Evolutionary conservation across 768 basidiomycete species (phyloP).

Genomic region (Boletus huronensis): DNA sequence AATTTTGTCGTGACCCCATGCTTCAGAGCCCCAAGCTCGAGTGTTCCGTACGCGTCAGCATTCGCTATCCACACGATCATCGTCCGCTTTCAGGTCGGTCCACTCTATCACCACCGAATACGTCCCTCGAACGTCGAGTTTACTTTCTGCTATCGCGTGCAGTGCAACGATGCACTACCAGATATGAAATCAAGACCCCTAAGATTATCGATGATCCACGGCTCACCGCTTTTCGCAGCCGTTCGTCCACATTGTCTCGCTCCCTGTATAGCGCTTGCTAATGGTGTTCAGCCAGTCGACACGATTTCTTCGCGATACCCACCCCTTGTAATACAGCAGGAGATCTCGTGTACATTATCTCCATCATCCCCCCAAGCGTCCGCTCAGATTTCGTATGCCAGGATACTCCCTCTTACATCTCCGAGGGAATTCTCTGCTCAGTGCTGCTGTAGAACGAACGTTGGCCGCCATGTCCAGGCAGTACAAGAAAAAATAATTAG

Average conservation of each 20-base stretch:
- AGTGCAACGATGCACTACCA: slow-evolving; percentile 16
- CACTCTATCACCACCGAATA: slow-evolving; percentile 23
- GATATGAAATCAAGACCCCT: slow-evolving; percentile 30
- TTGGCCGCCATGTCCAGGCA: slow-evolving; percentile 10
- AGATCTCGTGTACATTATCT: slow-evolving; percentile 5
- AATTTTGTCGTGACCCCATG: slow-evolving; percentile 9
- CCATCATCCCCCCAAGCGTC: not conserved
- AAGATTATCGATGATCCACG: slow-evolving; percentile 23
- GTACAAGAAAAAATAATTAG: slow-evolving; percentile 15
- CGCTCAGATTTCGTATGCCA: not conserved
- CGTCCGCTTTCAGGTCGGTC: slow-evolving; percentile 2
- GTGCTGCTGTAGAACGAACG: not conserved
- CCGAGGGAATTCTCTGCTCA: slow-evolving; percentile 15
- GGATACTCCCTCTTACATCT: slow-evolving; percentile 12
- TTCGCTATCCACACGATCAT: slow-evolving; percentile 7
- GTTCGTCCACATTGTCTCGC: slow-evolving; percentile 12
- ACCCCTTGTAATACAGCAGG: slow-evolving; percentile 1
- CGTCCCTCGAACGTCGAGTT: slow-evolving; percentile 7
- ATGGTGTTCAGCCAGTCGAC: slow-evolving; percentile 1
- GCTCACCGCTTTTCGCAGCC: slow-evolving; percentile 4
- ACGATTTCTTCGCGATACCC: slow-evolving; percentile 5
- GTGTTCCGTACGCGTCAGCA: not conserved
- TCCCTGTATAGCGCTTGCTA: slow-evolving; percentile 2
- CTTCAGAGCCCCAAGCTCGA: slow-evolving; percentile 6
- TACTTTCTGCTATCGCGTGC: slow-evolving; percentile 14